Evolutionary conservation across 441 rosid species (phyloP), one percentile per base, ranked within the genome.

Genomic region (Caryocar brasiliense): DNA sequence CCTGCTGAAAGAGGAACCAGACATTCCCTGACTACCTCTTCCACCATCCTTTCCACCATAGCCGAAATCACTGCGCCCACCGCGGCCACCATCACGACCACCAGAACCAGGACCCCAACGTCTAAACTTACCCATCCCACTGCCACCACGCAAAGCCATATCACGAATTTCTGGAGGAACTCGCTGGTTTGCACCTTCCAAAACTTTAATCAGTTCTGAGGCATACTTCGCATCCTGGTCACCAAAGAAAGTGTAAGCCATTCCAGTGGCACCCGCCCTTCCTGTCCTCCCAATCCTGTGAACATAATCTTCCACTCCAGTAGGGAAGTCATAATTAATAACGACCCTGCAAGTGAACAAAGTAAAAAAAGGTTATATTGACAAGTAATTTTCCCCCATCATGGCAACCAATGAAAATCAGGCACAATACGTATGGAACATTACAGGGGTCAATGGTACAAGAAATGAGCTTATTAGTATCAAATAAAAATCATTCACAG

Each of bases 271-370:
- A 73, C 99, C 99, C 25, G 99, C 97, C 67, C 99, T 80, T 35
- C 96, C 99, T 11, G 97, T 93, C 69, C 99, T 86, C 40, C 99
- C 99, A 59, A 93, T 93, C 69, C 99, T 76, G 54, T 93, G 99
- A 48, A 93, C 97, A 68, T 93, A 93, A 63, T 93, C 99, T 61
- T 93, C 99, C 56, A 88, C 88, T 43, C 99, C 97, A 28, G 81
- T 86, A 3, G 99, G 99, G 55, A 92, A 92, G 67, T 92, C 99
- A 54, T 83, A 92, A 61, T 92, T 92, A 58, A 92, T 47, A 29
- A 93, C 99, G 66, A 74, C 95, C 83, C 99, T 92, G 76, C 27
- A n/a, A n/a, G n/a, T n/a, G n/a, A 0, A 61, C 44, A 59, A 23
- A 24, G 47, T 17, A n/a, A n/a, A n/a, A n/a, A n/a, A n/a, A n/a